Evolutionary conservation across 139 green algal species (phyloP).

Genomic region (Chlorella sp.): DNA sequence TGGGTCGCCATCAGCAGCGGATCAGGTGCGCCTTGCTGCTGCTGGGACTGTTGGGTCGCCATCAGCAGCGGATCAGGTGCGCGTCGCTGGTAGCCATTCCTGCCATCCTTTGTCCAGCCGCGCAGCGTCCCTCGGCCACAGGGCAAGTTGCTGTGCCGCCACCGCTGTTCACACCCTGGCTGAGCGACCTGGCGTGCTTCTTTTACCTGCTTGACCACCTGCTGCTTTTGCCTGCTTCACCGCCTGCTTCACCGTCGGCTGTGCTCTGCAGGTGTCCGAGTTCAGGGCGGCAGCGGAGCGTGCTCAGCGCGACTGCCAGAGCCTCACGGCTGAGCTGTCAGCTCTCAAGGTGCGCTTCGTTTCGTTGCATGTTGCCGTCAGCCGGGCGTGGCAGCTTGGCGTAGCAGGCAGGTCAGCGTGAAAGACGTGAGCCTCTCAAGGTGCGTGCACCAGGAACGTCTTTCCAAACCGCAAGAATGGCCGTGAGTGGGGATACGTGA

Average conservation of each 20-base stretch:
- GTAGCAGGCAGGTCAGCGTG: neutral
- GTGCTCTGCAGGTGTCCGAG: conserved; percentile 19
- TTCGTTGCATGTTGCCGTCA: neutral
- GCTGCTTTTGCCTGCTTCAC: neutral
- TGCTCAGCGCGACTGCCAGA: neutral
- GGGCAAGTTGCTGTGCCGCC: no score
- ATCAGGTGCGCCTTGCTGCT: no score
- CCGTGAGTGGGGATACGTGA: neutral
- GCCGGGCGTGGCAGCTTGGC: neutral
- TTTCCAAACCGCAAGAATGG: no score
- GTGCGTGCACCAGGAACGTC: neutral
- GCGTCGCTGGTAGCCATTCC: no score
- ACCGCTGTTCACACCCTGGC: no score
- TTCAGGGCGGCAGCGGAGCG: conserved; percentile 13
- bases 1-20: no score
- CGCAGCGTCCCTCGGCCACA: no score
- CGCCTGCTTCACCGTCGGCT: no score
- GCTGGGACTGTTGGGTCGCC: no score
- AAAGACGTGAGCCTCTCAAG: neutral
- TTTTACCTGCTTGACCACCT: neutral
- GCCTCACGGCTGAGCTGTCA: conserved; percentile 2
- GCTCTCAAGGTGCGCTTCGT: conserved; percentile 3
- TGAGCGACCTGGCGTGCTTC: neutral
- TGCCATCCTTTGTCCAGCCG: no score
- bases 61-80: no score